Evolutionary conservation across 2,329 filamentous ascomycete species (phyloP), one percentile per base, ranked within the genome.

Genomic region (Pochonia chlamydosporia): DNA sequence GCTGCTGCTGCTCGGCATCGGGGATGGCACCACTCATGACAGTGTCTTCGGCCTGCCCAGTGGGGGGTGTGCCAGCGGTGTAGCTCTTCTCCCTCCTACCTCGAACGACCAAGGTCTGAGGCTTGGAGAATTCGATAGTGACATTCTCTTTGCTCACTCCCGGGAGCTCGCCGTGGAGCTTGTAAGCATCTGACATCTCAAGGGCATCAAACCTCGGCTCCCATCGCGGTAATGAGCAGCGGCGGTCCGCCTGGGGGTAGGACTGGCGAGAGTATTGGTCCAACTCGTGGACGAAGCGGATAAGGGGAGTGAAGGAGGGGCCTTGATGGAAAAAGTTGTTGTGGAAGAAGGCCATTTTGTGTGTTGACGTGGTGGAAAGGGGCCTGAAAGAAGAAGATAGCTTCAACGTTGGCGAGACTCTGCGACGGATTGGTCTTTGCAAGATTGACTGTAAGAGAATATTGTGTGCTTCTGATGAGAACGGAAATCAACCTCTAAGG

Each of bases 161-260:
- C 0, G 87, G 84, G 5, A 92, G 79, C 66, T 92, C 87, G 58
- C 87, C 88, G 58, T 91, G 81, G 18, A 92, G 82, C 67, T 92
- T 84, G 62, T 89, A 92, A 53, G 72, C 64, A 5, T 80, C 68
- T 51, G 77, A 76, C 11, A 77, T 79, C 70, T 93, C 88, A 63
- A 79, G 83, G 52, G 91, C 75, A 59, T 92, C 87, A 61, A 92
- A 92, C 67, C 82, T 85, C 46, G 87, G 88, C 49, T 79, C 77
- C 77, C 89, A 91, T 60, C 78, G 71, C 40, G 71, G 73, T 41
- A 76, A 55, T 49, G 51, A 54, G 24, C 49, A 47, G 41, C 58
- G 59, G 28, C 58, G 59, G 42, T 56, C 55, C 39, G 56, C 50
- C 40, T 57, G 61, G 40, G 53, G 51, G 49, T 53, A 52, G 41